Percentiles rank a stretch among this genome's conserved stretches.
Evolutionary conservation across 768 basidiomycete species (phyloP).

Genomic region (Leccinum sublutescens): DNA sequence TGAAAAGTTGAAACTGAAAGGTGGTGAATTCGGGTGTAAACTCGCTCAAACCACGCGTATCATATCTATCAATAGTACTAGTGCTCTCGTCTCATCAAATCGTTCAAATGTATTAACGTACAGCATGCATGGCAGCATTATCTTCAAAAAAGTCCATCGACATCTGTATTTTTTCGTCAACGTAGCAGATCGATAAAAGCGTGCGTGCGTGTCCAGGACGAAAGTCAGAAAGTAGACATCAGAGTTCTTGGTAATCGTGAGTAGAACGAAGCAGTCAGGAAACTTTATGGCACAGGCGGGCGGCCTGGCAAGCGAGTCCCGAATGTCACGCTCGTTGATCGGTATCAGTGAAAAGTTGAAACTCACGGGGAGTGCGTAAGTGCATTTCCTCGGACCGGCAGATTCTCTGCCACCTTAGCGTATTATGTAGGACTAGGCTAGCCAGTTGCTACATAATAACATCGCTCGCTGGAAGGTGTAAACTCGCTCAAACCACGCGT

Average conservation of each 20-base stretch:
- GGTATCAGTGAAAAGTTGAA: too few species aligned
- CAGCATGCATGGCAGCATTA: background rate
- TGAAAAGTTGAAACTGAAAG: background rate
- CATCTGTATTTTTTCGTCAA: background rate
- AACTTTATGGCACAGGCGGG: background rate
- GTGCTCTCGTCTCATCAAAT: background rate
- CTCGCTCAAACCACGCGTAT: background rate
- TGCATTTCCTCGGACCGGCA: too few species aligned
- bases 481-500: background rate
- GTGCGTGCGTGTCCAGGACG: background rate
- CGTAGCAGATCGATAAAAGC: background rate
- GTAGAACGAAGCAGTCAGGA: background rate
- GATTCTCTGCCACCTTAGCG: too few species aligned
- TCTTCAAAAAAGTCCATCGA: background rate
- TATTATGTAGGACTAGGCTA: too few species aligned
- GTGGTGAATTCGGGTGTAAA: background rate
- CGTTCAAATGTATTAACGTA: background rate
- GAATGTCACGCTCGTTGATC: too few species aligned
- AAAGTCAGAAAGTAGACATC: background rate
- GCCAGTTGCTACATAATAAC: too few species aligned
- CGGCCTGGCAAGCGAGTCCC: too few species aligned
- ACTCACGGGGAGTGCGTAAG: too few species aligned
- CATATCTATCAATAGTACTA: background rate
- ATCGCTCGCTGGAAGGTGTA: background rate
- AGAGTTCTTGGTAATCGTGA: background rate